Base-by-base conservation (phyloP, 805 yeast species). In the Wickerhamomyces alni region DNA sequence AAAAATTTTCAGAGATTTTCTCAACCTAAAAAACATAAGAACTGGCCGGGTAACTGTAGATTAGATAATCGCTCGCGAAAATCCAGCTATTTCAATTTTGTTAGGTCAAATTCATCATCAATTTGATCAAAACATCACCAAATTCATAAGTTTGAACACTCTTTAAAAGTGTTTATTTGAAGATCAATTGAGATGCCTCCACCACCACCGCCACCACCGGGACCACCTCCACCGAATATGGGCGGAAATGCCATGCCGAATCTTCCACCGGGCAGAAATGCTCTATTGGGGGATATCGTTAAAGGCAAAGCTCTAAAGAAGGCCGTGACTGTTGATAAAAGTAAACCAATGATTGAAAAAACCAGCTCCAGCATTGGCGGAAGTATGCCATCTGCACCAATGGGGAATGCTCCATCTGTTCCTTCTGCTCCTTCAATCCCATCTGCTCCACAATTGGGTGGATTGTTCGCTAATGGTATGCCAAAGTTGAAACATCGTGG, bases 261-360 rank as follows among this genome's bases (percentile, higher is more conserved):
- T 36, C 38, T 59, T 36, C 43, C 56, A 16, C 52, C 53, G 49
- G 70, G 69, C 16, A 61, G 78, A 57, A 72, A 72, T 45, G 80
- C 81, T 2, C 57, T 91, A 37, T 67, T 91, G 19, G 87, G 93
- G 24, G 95, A 86, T 57, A 91, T 91, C 48, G 75, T 87, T 52
- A 83, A 84, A 45, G 91, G 89, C 17, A 63, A 56, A 37, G 59
- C 51, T 34, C 66, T 82, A 40, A 81, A 78, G 53, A 79, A 82
- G 46, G 77, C 86, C 1, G 65, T 60, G 45, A 74, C 97, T 45
- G 64, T 74, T 62, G 80, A 76, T 67, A 63, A 96, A 63, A 75
- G 84, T 41, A 75, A 72, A 1, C 87, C 89, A 3, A 36, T 46
- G 44, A 58, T 76, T 25, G 69, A 70, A 19, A 69, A 75, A 35